Percentiles rank a stretch among this genome's conserved stretches.
Conservation (phyloP, 805 yeast species). For the Brettanomyces sp. region DNA sequence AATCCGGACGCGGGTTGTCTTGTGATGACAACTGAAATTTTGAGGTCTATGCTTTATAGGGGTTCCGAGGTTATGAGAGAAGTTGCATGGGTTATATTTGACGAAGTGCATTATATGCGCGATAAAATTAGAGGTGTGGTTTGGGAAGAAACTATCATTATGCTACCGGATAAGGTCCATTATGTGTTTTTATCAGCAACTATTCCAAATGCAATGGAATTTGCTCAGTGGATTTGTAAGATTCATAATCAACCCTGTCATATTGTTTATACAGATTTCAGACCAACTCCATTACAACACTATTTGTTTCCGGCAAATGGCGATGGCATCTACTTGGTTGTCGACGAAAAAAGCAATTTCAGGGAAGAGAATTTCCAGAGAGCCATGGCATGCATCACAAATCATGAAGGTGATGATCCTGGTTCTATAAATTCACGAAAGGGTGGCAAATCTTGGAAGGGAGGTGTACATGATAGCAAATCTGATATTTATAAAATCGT, state of each 20-base stretch:
- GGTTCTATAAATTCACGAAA: conserved; percentile 45
- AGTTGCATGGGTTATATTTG: conserved; percentile 95
- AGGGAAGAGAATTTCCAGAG: conserved; percentile 97
- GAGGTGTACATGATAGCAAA: conserved; percentile 56
- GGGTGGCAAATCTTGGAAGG: conserved; percentile 68
- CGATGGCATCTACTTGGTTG: conserved; percentile 94
- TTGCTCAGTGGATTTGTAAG: conserved; percentile 97
- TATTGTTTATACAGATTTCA: conserved; percentile 95
- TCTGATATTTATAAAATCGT: conserved; percentile 94
- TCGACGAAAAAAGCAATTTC: conserved; percentile 92
- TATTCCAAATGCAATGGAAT: conserved; percentile 95
- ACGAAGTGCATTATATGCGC: conserved; percentile 96
- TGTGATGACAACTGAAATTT: conserved; percentile 95
- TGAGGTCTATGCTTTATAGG: conserved; percentile 88
- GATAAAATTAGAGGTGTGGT: conserved; percentile 97
- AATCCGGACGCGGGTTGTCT: conserved; percentile 94
- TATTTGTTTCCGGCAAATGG: conserved; percentile 98
- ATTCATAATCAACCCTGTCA: conserved; percentile 96
- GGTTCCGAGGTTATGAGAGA: conserved; percentile 96
- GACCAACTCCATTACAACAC: conserved; percentile 98
- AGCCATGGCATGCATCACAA: conserved; percentile 91
- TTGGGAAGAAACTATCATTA: conserved; percentile 98
- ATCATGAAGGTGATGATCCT: conserved; percentile 78
- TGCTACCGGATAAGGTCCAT: conserved; percentile 95
- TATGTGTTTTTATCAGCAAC: conserved; percentile 88